Evolutionary conservation across 352 stramenopile genomes (phyloP).

Genomic region (Phytophthora tubulina): DNA sequence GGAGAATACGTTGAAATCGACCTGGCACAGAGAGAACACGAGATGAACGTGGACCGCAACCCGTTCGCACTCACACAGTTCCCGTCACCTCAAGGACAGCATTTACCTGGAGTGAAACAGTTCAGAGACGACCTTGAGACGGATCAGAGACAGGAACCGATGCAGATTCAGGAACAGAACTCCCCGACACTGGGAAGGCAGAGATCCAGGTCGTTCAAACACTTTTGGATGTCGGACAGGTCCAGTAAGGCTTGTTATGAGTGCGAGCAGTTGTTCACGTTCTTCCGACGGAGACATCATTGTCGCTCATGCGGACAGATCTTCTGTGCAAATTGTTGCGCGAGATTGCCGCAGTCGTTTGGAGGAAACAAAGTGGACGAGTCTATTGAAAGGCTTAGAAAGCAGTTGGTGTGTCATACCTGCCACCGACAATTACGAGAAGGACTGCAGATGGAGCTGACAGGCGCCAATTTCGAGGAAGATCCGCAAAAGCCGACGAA

Average conservation of each 20-base stretch:
- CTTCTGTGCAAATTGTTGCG: conserved; percentile 87
- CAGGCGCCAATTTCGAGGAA: conserved; percentile 47
- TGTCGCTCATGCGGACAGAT: conserved; percentile 89
- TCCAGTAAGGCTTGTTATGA: conserved; percentile 87
- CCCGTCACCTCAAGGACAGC: conserved; percentile 70
- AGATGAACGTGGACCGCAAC: conserved; percentile 76
- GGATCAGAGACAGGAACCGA: conserved; percentile 23
- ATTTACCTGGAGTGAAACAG: conserved; percentile 70
- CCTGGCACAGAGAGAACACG: conserved; percentile 70
- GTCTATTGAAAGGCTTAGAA: conserved; percentile 76
- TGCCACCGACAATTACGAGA: conserved; percentile 86
- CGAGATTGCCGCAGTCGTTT: conserved; percentile 81
- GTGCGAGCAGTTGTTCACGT: conserved; percentile 87
- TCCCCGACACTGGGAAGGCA: conserved; percentile 47
- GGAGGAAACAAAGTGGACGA: conserved; percentile 80
- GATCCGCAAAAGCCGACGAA: conserved; percentile 37
- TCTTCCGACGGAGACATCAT: conserved; percentile 82
- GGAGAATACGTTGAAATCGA: conserved; percentile 55
- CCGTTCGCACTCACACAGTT: conserved; percentile 77
- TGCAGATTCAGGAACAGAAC: conserved; percentile 38
- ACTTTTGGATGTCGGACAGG: conserved; percentile 92
- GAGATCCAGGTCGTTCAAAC: conserved; percentile 78
- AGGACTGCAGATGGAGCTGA: conserved; percentile 81
- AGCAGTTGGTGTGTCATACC: conserved; percentile 88
- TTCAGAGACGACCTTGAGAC: conserved; percentile 48